Base-by-base conservation (phyloP, 1,284 basidiomycete genomes). In the Tremellales sp. region DNA sequence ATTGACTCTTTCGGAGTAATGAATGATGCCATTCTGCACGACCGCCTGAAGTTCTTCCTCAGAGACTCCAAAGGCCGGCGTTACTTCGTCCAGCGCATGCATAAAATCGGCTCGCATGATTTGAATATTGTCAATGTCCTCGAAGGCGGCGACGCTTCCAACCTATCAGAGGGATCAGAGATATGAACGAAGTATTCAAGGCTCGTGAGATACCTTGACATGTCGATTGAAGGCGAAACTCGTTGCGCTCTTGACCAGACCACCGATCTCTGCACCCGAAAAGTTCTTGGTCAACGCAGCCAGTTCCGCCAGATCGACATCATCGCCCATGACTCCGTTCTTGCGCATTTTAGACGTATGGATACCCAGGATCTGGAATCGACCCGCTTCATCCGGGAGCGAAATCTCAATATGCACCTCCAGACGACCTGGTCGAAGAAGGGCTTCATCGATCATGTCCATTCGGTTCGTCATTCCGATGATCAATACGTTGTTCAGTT, bases 361-460 rank as follows among this genome's bases (percentile, higher is more conserved):
- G 61, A 99, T 99, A 58, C 79, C 88, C 55, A 99, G 78, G 60
- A 98, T 99, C 73, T 98, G 95, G 42, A 81, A 76, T 21, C 95
- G 87, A 42, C 95, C 95, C 3, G 85, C 76, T 68, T 94, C 93
- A 65, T 98, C 94, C 0, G 95, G 95, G 1, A 98, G 78, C 4
- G 91, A 95, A 55, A 99, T 97, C 73, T 99, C 95, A 84, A 99
- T 97, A 73, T 98, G 95, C n/a, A 98, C 94, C 71, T 99, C 95
- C 40, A 99, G 84, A 77, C 95, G 92, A 48, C 95, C 95, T 1
- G 95, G 94, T 64, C 95, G 92, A 12, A 97, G 80, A 1, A 98
- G 80, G 5, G 94, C 95, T 68, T 98, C 95, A 66, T 99, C 95
- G 62, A 99, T 97, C 93, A 98, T 94, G 78, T 99, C 95, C 44